Base-by-base conservation (phyloP, 2,329 filamentous ascomycete species). In the Lachnellula hyalina region DNA sequence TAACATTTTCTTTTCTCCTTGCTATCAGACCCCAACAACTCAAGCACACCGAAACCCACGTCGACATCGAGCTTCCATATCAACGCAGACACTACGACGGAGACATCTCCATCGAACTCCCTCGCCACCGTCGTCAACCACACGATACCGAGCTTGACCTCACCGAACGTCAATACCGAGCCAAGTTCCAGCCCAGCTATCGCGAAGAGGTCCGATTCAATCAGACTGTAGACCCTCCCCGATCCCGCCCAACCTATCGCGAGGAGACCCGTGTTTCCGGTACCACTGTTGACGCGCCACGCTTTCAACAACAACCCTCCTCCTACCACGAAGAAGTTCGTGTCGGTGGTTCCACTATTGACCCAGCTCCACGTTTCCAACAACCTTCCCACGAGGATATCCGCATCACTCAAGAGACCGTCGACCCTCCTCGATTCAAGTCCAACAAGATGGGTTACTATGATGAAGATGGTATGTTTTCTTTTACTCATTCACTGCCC, bases 361-460 rank as follows among this genome's bases (percentile, higher is more conserved):
- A 69, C 51, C 61, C 28, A 11, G 28, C 28, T 11, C 63, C 68
- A 64, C 59, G 65, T 57, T 58, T 53, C 38, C 38, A 54, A 46
- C 47, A 51, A 52, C 46, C 57, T 56, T 42, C 54, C 50, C 36
- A 34, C 35, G 58, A 63, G 52, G 52, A 64, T 36, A 56, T 63
- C 47, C 61, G 48, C 56, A 49, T 64, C 35, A 59, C 56, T 58
- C 65, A 70, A 63, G 55, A 63, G 42, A 71, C 69, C 57, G 66
- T 70, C 59, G 68, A 72, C 51, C 62, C 64, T 53, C 64, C 69
- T 67, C 64, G 68, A 53, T 62, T 61, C 55, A 55, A 60, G 32
- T 58, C 52, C 21, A 51, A 73, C 79, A 84, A 85, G 70, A 89
- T 89, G 85, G 85, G 85, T 79, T 89, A 87, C 78, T 87, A 88